These are phyloP conservation scores for Amesomyces nigricolor DNA, from an alignment of 2,329 filamentous ascomycete genomes.

Conservation along the genomic window DNA sequence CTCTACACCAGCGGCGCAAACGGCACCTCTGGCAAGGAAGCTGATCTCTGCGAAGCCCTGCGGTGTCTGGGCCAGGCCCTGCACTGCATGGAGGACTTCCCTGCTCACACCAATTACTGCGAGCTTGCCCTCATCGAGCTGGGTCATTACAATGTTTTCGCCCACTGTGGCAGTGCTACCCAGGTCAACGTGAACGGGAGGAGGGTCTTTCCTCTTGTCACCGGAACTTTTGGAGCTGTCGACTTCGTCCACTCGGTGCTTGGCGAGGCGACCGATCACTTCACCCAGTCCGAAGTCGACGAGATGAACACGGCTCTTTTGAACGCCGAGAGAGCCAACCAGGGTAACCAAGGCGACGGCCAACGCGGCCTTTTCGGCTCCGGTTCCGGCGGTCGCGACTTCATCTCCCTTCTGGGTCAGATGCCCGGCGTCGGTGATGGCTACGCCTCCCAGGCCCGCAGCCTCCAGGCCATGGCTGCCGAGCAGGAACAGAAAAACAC, in stretches of 20 bases:
- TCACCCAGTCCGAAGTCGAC: slow-evolving; percentile 78
- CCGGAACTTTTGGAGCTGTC: slow-evolving; percentile 69
- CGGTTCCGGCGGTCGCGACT: slow-evolving; percentile 43
- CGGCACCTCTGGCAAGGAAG: slow-evolving; percentile 59
- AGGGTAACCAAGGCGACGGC: slow-evolving; percentile 14
- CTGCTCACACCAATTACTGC: slow-evolving; percentile 78
- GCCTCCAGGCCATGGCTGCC: slow-evolving; percentile 55
- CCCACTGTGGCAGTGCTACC: slow-evolving; percentile 63
- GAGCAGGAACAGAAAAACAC: slow-evolving; percentile 58
- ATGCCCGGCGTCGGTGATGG: slow-evolving; percentile 65
- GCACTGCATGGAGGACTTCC: slow-evolving; percentile 74
- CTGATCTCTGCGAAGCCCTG: slow-evolving; percentile 74
- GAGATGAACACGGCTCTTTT: slow-evolving; percentile 71
- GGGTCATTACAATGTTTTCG: slow-evolving; percentile 62
- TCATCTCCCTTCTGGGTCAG: slow-evolving; percentile 69
- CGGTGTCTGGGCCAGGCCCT: slow-evolving; percentile 70
- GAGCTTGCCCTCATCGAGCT: slow-evolving; percentile 71
- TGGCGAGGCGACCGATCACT: slow-evolving; percentile 72
- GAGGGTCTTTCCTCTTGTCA: slow-evolving; percentile 68
- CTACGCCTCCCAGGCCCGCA: slow-evolving; percentile 60
- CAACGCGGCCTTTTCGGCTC: slow-evolving; percentile 32
- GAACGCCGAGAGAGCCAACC: slow-evolving; percentile 53
- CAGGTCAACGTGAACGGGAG: slow-evolving; percentile 62
- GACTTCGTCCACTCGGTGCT: slow-evolving; percentile 78
- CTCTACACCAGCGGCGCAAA: slow-evolving; percentile 63